Percentiles rank a stretch among this genome's conserved stretches.
These are phyloP conservation scores for Cephalotrichum gorgonifer DNA, from an alignment of 2,329 filamentous ascomycete genomes.

Conservation along the genomic window DNA sequence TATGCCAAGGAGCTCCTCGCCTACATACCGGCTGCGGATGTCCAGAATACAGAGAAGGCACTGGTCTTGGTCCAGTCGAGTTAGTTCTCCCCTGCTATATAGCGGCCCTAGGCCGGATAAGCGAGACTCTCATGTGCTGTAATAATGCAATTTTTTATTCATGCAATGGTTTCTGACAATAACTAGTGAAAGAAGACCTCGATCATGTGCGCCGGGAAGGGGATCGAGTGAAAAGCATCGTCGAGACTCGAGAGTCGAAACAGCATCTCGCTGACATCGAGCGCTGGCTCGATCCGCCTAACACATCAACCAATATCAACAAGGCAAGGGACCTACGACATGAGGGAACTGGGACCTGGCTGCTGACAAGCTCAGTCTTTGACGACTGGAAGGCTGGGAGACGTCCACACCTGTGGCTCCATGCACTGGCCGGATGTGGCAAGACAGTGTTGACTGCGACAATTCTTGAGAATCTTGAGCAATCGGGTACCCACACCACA, in stretches of 20 bases:
- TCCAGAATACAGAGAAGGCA: constrained; percentile 7
- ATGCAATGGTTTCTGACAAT: neutral
- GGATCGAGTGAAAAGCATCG: neutral
- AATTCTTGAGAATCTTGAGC: constrained; percentile 8
- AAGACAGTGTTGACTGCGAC: constrained; percentile 11
- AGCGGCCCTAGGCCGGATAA: no score
- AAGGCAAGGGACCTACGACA: constrained; percentile 8
- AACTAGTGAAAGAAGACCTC: neutral
- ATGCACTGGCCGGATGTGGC: constrained; percentile 10
- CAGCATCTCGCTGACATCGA: constrained; percentile 3
- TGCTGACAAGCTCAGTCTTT: constrained; percentile 7
- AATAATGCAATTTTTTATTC: neutral
- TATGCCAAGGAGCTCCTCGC: constrained; percentile 16
- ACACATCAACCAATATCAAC: constrained; percentile 7
- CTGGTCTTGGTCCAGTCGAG: neutral
- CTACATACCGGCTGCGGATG: constrained; percentile 7
- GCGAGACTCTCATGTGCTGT: neutral
- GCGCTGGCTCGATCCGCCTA: constrained; percentile 8
- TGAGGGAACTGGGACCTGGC: constrained; percentile 8
- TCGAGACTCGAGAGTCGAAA: neutral
- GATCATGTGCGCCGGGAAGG: neutral
- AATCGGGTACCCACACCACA: neutral
- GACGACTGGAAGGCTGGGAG: constrained; percentile 8
- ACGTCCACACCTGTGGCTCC: constrained; percentile 11
- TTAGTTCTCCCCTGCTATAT: neutral